Percentiles rank a stretch among this genome's conserved stretches.
Conservation (phyloP, 164 flowering plant genomes). For the Vitis rupestris region DNA sequence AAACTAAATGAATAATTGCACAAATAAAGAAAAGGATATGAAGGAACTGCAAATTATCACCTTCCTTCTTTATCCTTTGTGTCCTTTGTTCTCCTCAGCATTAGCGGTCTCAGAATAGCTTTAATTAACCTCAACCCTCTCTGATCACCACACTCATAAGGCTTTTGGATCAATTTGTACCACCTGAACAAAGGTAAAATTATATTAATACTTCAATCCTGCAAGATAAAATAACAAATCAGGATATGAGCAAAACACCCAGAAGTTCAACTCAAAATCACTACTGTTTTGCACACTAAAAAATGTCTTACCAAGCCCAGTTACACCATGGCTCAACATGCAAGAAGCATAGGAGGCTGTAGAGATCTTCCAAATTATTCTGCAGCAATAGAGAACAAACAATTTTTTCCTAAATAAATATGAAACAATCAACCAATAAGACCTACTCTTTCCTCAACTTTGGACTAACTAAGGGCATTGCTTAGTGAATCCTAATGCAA, state of each 20-base stretch:
- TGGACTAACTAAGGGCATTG: neutral
- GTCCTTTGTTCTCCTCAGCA: constrained; percentile 84
- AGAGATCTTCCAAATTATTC: constrained; percentile 82
- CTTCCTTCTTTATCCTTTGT: constrained; percentile 73
- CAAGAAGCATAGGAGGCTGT: constrained; percentile 77
- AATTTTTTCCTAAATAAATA: neutral
- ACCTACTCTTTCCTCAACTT: neutral
- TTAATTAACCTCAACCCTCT: constrained; percentile 60
- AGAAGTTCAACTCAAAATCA: neutral
- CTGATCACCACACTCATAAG: constrained; percentile 73
- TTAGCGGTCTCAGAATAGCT: constrained; percentile 67
- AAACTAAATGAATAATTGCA: neutral
- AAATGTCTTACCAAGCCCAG: constrained; percentile 66
- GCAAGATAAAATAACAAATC: neutral
- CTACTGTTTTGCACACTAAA: too few species aligned
- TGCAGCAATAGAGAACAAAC: constrained; percentile 34
- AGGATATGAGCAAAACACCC: neutral
- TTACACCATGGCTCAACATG: constrained; percentile 91
- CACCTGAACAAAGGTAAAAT: constrained; percentile 47
- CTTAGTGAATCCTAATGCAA: neutral
- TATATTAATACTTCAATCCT: neutral
- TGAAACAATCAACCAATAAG: neutral
- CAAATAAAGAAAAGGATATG: neutral
- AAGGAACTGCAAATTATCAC: constrained; percentile 20
- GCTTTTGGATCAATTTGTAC: constrained; percentile 63